These are phyloP conservation scores for Kodamaea sp. DNA, from an alignment of 1,139 yeast genomes.

Conservation along the genomic window DNA sequence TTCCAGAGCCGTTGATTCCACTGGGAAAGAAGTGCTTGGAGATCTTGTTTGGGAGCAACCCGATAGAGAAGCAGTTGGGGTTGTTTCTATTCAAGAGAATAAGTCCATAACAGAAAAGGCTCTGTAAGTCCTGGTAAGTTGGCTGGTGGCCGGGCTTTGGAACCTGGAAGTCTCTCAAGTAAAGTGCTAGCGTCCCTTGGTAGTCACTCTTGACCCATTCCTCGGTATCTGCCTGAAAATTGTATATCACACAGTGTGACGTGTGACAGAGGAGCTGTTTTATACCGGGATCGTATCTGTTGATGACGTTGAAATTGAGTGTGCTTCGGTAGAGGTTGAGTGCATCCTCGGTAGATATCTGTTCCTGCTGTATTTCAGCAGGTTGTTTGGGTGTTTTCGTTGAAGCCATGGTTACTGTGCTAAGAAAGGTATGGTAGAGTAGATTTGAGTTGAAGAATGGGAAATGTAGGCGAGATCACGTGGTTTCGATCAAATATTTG, in stretches of 20 bases:
- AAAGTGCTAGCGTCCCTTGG: conserved; percentile 81
- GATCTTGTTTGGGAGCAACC: conserved; percentile 64
- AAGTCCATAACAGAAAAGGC: conserved; percentile 72
- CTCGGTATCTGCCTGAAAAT: conserved; percentile 58
- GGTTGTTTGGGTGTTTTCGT: background rate
- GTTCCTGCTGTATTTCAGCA: conserved; percentile 11
- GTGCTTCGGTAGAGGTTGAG: conserved; percentile 66
- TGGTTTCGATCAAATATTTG: too few species aligned
- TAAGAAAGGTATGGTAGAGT: too few species aligned
- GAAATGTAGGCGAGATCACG: too few species aligned
- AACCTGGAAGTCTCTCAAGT: conserved; percentile 57
- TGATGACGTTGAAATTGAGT: conserved; percentile 76
- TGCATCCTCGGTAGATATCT: conserved; percentile 34
- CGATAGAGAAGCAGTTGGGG: conserved; percentile 79
- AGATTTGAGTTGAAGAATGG: too few species aligned
- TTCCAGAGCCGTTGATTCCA: conserved; percentile 44
- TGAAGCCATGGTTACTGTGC: too few species aligned
- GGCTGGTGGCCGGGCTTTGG: conserved; percentile 20
- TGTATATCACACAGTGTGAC: conserved; percentile 81
- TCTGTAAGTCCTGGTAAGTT: conserved; percentile 43
- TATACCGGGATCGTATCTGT: conserved; percentile 79
- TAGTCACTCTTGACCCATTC: conserved; percentile 83
- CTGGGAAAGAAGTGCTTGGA: conserved; percentile 44
- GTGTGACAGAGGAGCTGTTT: conserved; percentile 74
- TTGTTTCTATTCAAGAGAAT: conserved; percentile 73